Evolutionary conservation across 1,139 yeast genomes (phyloP).

Genomic region (Arxiozyma bovina): DNA sequence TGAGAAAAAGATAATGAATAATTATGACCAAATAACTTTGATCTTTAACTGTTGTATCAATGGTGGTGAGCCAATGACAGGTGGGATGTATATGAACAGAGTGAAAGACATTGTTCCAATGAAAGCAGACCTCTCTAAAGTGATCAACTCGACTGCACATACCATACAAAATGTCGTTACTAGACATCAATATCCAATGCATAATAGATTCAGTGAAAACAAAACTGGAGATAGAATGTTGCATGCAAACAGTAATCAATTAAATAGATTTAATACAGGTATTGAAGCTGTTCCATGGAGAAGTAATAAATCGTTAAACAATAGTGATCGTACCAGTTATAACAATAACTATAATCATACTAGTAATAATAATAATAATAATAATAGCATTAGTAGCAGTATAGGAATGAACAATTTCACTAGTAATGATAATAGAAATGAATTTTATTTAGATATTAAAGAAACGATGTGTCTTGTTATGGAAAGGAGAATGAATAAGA

Average conservation of each 20-base stretch:
- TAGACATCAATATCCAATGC: not conserved
- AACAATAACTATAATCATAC: no score
- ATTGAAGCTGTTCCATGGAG: slow-evolving; percentile 60
- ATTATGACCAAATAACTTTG: slow-evolving; percentile 25
- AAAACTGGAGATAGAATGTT: not conserved
- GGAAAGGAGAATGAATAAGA: not conserved
- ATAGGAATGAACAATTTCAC: not conserved
- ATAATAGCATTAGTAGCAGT: not conserved
- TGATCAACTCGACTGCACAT: slow-evolving; percentile 36
- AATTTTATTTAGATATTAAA: slow-evolving; percentile 67
- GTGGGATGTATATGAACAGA: slow-evolving; percentile 53
- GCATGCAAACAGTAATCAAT: not conserved
- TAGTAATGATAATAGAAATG: slow-evolving; percentile 43
- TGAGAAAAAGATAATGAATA: slow-evolving; percentile 22
- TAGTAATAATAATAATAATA: slow-evolving; percentile 28
- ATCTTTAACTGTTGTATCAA: slow-evolving; percentile 46
- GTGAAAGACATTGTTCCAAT: slow-evolving; percentile 66
- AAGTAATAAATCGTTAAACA: slow-evolving; percentile 42
- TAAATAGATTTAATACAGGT: slow-evolving; percentile 1
- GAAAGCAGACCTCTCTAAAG: slow-evolving; percentile 35
- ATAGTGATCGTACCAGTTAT: no score
- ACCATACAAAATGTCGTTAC: slow-evolving; percentile 20
- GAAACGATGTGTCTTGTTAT: slow-evolving; percentile 43
- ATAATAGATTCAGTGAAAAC: not conserved
- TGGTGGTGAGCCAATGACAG: slow-evolving; percentile 61